Conservation (phyloP, 805 yeast species). For the Kuraishia floccosa region DNA sequence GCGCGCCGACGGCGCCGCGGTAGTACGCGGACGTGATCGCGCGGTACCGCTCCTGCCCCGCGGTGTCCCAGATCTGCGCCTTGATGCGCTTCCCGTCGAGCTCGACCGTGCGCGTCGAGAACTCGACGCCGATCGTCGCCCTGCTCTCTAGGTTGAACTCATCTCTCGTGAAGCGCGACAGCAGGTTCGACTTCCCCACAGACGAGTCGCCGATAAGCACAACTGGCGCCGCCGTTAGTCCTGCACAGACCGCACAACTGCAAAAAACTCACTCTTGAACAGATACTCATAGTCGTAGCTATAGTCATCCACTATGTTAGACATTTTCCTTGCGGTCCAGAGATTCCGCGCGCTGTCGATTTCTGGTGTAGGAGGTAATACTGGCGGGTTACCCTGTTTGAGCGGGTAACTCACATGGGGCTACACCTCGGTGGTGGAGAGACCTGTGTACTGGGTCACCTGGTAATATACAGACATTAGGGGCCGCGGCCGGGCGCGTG, state of each 20-base stretch:
- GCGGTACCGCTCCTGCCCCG: conserved; percentile 97
- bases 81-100: conserved; percentile 76
- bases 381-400: too few relatives aligned
- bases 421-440: too few relatives aligned
- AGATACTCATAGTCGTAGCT: conserved; percentile 82
- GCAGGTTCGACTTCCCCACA: conserved; percentile 90
- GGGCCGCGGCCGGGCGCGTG: too few relatives aligned
- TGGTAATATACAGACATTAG: too few relatives aligned
- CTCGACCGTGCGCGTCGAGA: conserved; percentile 91
- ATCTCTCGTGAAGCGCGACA: conserved; percentile 89
- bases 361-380: too few relatives aligned
- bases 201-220: conserved; percentile 96
- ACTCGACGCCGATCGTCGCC: conserved; percentile 96
- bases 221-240: too few relatives aligned
- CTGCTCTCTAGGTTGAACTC: conserved; percentile 92
- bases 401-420: too few relatives aligned
- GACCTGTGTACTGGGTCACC: too few relatives aligned
- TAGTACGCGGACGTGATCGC: conserved; percentile 97
- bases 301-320: conserved; percentile 51
- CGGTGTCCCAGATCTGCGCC: conserved; percentile 97
- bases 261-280: conserved; percentile 47
- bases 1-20: conserved; percentile 97
- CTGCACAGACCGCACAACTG: too few relatives aligned
- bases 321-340: too few relatives aligned
- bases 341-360: too few relatives aligned